Evolutionary conservation across 306 rosid species (phyloP), one percentile per base, ranked within the genome.

Genomic region (Prunus mira): DNA sequence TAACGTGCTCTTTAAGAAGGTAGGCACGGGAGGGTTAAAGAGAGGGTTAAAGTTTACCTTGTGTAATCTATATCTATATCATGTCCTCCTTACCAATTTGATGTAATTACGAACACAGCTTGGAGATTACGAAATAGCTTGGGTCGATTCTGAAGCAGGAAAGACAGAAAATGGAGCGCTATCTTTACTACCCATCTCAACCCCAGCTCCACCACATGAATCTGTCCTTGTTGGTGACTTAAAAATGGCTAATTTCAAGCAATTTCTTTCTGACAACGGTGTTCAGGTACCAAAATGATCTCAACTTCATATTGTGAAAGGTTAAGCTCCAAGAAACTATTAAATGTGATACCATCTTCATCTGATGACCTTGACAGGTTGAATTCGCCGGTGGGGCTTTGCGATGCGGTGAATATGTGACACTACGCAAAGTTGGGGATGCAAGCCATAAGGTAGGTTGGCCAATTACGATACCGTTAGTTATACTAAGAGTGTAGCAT

Each of bases 371-470:
- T 43, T 41, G 67, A 54, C 85, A 92, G 97, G 99, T 86, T 72
- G 99, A 96, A 78, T 91, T 92, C 81, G 86, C 93, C 15, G 86
- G 87, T 9, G 97, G 97, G 61, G 99, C 96, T 69, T 66, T 96
- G 83, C 89, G 98, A n/a, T 92, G 98, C 17, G 98, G 98, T 56
- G 98, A 96, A 80, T 87, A 87, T 38, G 97, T 96, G 79, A 96
- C 99, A 30, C 43, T 92, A 47, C 92, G 97, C 69, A 92, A 96
- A 86, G 90, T 92, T 75, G 96, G 98, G 69, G 99, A 92, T 79
- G 88, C 97, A 69, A 86, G 80, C 81, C 98, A 91, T 69, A 96
- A 96, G 96, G 99, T 82, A 68, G 84, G 85, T 73, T 34, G 8
- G 41, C 41, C 41, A 34, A 34, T 34, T 5, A 34, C 41, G n/a